Base-by-base conservation (phyloP, 2,329 filamentous ascomycete species). In the Fusarium domesticum region DNA sequence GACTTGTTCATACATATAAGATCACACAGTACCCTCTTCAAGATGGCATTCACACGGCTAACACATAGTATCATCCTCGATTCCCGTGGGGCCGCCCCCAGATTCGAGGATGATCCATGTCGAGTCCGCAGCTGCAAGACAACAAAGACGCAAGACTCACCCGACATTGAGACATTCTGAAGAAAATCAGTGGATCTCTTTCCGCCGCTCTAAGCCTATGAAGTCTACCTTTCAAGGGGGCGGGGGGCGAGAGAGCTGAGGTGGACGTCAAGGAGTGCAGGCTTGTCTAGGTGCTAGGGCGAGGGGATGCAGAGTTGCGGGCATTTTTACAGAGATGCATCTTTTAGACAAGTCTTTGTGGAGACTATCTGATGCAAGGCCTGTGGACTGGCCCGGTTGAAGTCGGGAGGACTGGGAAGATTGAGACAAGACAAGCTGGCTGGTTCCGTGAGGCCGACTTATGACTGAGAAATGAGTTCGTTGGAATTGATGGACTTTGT, bases 51-150 rank as follows among this genome's bases (percentile, higher is more conserved):
- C 41, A 35, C 6, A 15, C 15, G 17, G 15, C n/a, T 18, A 18
- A 25, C 28, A 28, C 38, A 25, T 43, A 44, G 32, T 42, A 42
- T 31, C 35, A 37, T n/a, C n/a, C n/a, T n/a, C n/a, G n/a, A n/a
- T n/a, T n/a, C n/a, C 42, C 45, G 39, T 41, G 35, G 28, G 45
- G 39, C 46, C 39, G 45, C 42, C 41, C 35, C 25, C 31, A 42
- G 44, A 40, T 51, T 51, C 38, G 30, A 48, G 52, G 51, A 33
- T 54, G 31, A 53, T 47, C 52, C 51, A 54, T 54, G 52, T 53
- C 25, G 7, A 40, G 20, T n/a, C 20, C 20, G 20, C 19, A 47
- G 14, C 35, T 54, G 51, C 39, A 43, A 30, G 31, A 37, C 41
- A 40, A 40, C 30, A 18, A 10, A 14, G 5, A n/a, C 11, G 15